Conservation (phyloP, 176 grass and related monocot genomes). For the barley (Hordeum vulgare) region MorexV3_pseudomolecules_assembly NC_058523.1:498628011-498628510, state of each 20-base stretch:
- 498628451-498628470: neutral
- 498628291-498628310: neutral
- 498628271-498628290: neutral
- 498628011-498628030: neutral
- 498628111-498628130: neutral
- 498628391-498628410: neutral
- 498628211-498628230: neutral
- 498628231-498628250: neutral
- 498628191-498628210: conserved; percentile 18
- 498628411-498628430: neutral
- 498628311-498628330: neutral
- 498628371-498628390: neutral
- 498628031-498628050: conserved; percentile 20
- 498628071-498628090: conserved; percentile 2
- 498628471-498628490: neutral
- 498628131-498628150: conserved; percentile 26
- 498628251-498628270: neutral
- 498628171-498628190: neutral
- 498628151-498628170: neutral
- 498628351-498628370: neutral
- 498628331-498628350: neutral
- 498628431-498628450: neutral
- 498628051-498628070: neutral
- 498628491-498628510: neutral
- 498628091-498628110: conserved; percentile 3